These are phyloP conservation scores for Capsicum chinense DNA, from an alignment of 257 asterid genomes.

Conservation along the genomic window DNA sequence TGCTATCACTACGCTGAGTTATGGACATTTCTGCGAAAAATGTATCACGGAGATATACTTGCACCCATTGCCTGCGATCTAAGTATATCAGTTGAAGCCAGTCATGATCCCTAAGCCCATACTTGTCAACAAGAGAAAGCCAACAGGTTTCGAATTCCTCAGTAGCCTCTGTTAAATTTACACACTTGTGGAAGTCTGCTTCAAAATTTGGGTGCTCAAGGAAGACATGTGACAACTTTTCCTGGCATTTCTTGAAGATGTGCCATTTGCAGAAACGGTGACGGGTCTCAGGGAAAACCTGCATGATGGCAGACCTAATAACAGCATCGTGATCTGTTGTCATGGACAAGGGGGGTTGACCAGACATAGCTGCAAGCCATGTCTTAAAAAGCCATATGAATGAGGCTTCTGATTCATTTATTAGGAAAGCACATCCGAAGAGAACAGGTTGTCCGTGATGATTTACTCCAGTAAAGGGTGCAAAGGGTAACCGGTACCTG, in stretches of 20 bases:
- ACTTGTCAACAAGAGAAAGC: constrained; percentile 75
- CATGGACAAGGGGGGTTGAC: constrained; percentile 73
- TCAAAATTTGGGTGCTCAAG: constrained; percentile 79
- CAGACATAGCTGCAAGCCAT: constrained; percentile 92
- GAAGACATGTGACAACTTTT: constrained; percentile 76
- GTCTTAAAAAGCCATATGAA: constrained; percentile 86
- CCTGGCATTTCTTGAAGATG: constrained; percentile 93
- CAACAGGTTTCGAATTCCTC: constrained; percentile 92
- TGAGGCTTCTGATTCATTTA: constrained; percentile 90
- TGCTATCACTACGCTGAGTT: constrained; percentile 83
- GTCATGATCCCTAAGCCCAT: constrained; percentile 71
- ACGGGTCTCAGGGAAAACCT: constrained; percentile 77
- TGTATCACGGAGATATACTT: constrained; percentile 78
- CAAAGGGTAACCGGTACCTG: constrained; percentile 92
- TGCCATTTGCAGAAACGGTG: constrained; percentile 99
- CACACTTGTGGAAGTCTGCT: constrained; percentile 84
- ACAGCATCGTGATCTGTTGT: constrained; percentile 86
- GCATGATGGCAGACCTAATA: constrained; percentile 76
- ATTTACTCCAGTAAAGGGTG: constrained; percentile 92
- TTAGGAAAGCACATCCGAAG: constrained; percentile 91
- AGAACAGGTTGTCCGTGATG: constrained; percentile 96
- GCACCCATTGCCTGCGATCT: constrained; percentile 94
- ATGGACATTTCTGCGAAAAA: constrained; percentile 95
- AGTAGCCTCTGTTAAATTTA: constrained; percentile 70
- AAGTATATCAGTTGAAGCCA: constrained; percentile 74